These are phyloP conservation scores for Scenedesmus sp. DNA, from an alignment of 163 green algal species.

Conservation along the genomic window DNA sequence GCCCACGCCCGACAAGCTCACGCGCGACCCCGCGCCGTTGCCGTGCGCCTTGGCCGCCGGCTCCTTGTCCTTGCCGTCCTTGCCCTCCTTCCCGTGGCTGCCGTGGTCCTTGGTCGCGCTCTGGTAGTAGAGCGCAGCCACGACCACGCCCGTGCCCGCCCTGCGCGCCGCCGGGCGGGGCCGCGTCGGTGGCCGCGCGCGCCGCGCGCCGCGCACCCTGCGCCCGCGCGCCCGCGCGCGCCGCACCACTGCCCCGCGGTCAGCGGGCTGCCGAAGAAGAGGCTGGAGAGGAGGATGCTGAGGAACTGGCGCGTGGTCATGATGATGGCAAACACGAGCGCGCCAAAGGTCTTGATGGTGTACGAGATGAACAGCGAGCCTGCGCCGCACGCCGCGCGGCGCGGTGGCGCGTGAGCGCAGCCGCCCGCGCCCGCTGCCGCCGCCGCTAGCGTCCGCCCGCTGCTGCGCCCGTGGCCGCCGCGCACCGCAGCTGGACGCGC, in stretches of 20 bases:
- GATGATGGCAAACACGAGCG: conserved; percentile 93
- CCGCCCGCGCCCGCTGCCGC: background rate
- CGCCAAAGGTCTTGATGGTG: conserved; percentile 92
- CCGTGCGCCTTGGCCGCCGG: background rate
- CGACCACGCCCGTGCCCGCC: conserved; percentile 68
- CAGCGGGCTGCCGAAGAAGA: conserved; percentile 91
- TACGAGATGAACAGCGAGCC: conserved; percentile 94
- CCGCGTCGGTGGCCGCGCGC: background rate
- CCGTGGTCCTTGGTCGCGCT: background rate
- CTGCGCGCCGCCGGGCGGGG: conserved; percentile 34
- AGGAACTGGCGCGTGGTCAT: conserved; percentile 98
- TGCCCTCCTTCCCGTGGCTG: conserved; percentile 7
- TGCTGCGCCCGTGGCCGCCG: too few species aligned
- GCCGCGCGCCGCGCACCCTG: background rate
- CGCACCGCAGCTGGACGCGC: conserved; percentile 73
- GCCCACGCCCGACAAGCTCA: conserved; percentile 34
- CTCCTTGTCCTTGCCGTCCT: background rate
- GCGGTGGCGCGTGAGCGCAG: background rate
- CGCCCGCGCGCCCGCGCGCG: background rate
- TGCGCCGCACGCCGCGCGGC: background rate
- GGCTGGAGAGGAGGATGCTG: conserved; percentile 91
- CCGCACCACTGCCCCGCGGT: conserved; percentile 75
- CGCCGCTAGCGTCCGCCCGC: background rate
- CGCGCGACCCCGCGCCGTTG: background rate
- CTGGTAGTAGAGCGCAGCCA: conserved; percentile 78